Base-by-base conservation (phyloP, 2,329 filamentous ascomycete species). In the Magnaporthiopsis rhizophila region DNA sequence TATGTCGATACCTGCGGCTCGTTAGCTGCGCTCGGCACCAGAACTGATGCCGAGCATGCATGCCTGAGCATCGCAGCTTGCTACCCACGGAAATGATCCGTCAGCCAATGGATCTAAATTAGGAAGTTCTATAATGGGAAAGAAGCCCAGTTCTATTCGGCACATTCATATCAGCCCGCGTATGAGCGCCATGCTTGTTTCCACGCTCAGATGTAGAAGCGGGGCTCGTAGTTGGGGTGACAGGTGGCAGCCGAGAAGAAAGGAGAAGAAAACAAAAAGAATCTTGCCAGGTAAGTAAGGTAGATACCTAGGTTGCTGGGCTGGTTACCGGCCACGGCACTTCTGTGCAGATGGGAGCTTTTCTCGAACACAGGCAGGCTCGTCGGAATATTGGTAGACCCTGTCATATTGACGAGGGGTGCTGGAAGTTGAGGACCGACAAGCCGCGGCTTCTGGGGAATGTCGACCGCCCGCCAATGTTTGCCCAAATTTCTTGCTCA, bases 161-260 rank as follows among this genome's bases (percentile, higher is more conserved):
- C 21, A 53, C 9, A n/a, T 11, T 9, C 21, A 53, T 53, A 53
- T 53, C 21, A 53, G 45, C 15, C 32, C 32, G 58, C 18, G 32
- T 15, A 60, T 38, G 1, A 58, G 36, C 11, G 38, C 34, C 58
- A 64, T 56, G 58, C 57, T 60, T 32, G 62, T 60, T 57, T 64
- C 38, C 7, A 53, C 3, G 57, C 7, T 24, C 45, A n/a, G 9
- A 9, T 24, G 57, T 38, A 30, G 36, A 12, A 53, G 36, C 58
- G 45, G 13, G n/a, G 11, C 57, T 30, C 26, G 57, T 11, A 18
- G 57, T 53, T 24, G n/a, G 45, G 45, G 21, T 11, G 38, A 36
- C 11, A 36, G 34, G 34, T 12, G 11, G 12, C 38, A 21, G 38
- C 15, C 2, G 21, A 21, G 8, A 53, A 50, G 15, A 24, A 53